A percentile compares a stretch with the other conserved stretches of the same genome.
Evolutionary conservation across 768 basidiomycete genomes (phyloP).

Genomic region (Nidularia sp.): DNA sequence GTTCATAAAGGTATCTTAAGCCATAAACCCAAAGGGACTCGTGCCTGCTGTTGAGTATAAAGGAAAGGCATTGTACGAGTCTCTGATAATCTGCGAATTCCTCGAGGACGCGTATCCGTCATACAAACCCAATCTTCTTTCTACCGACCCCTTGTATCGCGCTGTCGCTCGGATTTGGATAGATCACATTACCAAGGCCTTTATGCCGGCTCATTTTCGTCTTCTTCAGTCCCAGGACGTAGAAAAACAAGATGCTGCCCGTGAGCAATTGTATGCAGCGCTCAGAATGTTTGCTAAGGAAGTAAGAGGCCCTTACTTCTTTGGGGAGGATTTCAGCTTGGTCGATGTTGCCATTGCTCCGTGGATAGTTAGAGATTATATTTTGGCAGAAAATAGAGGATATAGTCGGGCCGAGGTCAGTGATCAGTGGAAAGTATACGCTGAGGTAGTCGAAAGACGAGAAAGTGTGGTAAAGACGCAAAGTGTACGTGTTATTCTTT

Average conservation of each 20-base stretch:
- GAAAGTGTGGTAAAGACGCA: conserved; percentile 43
- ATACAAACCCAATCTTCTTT: conserved; percentile 43
- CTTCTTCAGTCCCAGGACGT: conserved; percentile 36
- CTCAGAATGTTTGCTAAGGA: conserved; percentile 24
- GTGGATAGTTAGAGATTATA: conserved; percentile 45
- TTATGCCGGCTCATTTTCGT: conserved; percentile 50
- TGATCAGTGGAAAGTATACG: conserved; percentile 40
- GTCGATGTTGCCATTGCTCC: conserved; percentile 56
- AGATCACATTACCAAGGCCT: conserved; percentile 48
- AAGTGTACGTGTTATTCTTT: conserved; percentile 22
- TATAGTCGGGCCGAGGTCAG: conserved; percentile 40
- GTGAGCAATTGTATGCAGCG: conserved; percentile 22
- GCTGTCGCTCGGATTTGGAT: conserved; percentile 54
- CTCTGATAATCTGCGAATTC: conserved; percentile 60
- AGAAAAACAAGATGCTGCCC: conserved; percentile 18
- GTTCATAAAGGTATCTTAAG: conserved; percentile 1
- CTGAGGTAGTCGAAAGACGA: conserved; percentile 32
- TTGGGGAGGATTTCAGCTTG: conserved; percentile 47
- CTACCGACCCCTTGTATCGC: conserved; percentile 45
- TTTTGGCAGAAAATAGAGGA: conserved; percentile 44
- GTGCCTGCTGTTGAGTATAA: conserved; percentile 54
- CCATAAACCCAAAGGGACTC: conserved; percentile 66
- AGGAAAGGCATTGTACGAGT: conserved; percentile 60
- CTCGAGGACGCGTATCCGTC: conserved; percentile 57
- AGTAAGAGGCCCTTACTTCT: conserved; percentile 49